Base-by-base conservation (phyloP, 1,284 basidiomycete species). In the Cutaneotrichosporon sp. region DNA sequence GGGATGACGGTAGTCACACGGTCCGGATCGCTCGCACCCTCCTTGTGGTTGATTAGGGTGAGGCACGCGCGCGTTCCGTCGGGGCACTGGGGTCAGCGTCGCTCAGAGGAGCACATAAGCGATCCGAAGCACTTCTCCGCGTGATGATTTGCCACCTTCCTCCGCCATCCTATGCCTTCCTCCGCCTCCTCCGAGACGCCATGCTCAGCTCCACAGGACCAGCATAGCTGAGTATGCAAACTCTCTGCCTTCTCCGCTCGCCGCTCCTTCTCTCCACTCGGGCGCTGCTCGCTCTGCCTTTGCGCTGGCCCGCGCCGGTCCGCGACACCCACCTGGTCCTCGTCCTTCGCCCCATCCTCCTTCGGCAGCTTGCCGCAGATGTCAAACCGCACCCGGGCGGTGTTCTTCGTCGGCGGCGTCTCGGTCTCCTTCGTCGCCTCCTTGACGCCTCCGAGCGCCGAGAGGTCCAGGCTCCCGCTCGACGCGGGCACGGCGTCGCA, bases 1-100 rank as follows among this genome's bases (percentile, higher is more conserved):
- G 79, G 77, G 29, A 80, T 73, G 47, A 80, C 79, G 10, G 74
- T 68, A 1, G 74, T 74, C 8, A 80, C 70, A 45, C 79, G 64
- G 24, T 75, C 71, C 10, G 65, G 64, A 22, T 77, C 73, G 4
- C 64, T 62, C 7, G 73, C 68, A 11, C 18, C 18, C 11, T 67
- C 58, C 59, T 79, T 79, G 60, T 74, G 72, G 58, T 81, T 81
- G 34, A 74, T 56, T 14, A 79, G 54, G 25, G 67, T 72, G 50
- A 79, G 60, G 64, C 79, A 81, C 3, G 74, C 71, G 55, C 66
- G 64, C 1, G 78, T 79, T 31, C 69, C 65, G 11, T 64, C 54
- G 16, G 75, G 72, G 58, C 79, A 81, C 79, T 81, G 55, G 7
- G 22, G 58, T 60, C 16, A 60, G 58, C 33, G 7, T 8, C 38